Percentiles rank a stretch among this genome's conserved stretches.
Conservation (phyloP, 768 basidiomycete genomes). For the Leucocoprinus sp. region DNA sequence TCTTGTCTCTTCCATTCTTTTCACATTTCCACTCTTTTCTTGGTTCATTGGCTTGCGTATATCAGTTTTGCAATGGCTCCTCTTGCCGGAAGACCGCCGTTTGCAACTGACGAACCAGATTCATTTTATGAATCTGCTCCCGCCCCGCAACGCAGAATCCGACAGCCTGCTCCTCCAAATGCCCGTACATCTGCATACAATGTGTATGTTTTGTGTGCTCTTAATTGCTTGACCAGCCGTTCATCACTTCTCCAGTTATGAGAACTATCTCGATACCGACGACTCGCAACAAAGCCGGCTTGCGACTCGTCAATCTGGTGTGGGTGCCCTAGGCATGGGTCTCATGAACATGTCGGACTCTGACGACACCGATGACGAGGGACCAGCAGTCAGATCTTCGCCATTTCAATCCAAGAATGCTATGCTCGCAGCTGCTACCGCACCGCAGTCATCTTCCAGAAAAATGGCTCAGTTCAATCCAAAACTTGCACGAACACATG, state of each 20-base stretch:
- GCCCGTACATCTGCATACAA: slow-evolving; percentile 55
- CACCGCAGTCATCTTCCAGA: slow-evolving; percentile 9
- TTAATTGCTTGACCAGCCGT: not conserved
- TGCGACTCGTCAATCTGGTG: slow-evolving; percentile 22
- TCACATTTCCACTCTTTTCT: slow-evolving; percentile 10
- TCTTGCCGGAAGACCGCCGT: slow-evolving; percentile 56
- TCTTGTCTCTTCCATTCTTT: not conserved
- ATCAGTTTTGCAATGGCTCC: slow-evolving; percentile 26
- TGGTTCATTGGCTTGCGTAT: slow-evolving; percentile 5
- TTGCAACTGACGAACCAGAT: slow-evolving; percentile 62
- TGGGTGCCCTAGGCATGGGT: slow-evolving; percentile 39
- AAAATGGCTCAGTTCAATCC: slow-evolving; percentile 4
- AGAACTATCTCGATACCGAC: slow-evolving; percentile 43
- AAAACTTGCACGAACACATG: slow-evolving; percentile 18
- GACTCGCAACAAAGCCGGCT: slow-evolving; percentile 14
- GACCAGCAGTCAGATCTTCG: not conserved
- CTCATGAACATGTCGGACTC: slow-evolving; percentile 19
- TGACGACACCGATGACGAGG: slow-evolving; percentile 22
- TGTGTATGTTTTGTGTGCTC: slow-evolving; percentile 40
- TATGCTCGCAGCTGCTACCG: slow-evolving; percentile 29
- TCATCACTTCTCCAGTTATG: slow-evolving; percentile 39
- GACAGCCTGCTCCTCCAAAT: slow-evolving; percentile 35
- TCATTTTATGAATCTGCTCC: slow-evolving; percentile 41
- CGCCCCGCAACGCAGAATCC: slow-evolving; percentile 32
- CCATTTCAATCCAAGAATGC: slow-evolving; percentile 27